These are phyloP conservation scores for Plasmodium sp. DNA, from an alignment of 169 alveolate genomes.

Conservation along the genomic window DNA sequence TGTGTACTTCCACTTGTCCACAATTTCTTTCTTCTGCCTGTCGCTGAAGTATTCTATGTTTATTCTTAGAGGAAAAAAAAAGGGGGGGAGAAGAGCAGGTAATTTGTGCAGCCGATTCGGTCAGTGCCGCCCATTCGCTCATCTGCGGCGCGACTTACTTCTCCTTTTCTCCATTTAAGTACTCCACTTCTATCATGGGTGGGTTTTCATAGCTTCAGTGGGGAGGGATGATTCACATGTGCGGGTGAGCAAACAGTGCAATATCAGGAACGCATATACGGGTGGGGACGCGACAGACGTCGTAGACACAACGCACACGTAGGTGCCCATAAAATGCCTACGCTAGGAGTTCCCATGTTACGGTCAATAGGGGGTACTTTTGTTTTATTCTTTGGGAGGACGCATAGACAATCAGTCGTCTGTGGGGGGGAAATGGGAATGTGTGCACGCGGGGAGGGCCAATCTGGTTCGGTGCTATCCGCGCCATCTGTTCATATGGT, in stretches of 20 bases:
- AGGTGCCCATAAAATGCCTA: constrained; percentile 1
- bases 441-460: not conserved
- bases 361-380: constrained; percentile 80
- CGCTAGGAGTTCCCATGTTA: constrained; percentile 86
- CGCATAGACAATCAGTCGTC: constrained; percentile 81
- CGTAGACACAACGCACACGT: not conserved
- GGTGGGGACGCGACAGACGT: not conserved
- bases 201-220: constrained; percentile 61
- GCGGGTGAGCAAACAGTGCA: not conserved
- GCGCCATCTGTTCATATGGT: not conserved
- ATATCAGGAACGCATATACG: not conserved
- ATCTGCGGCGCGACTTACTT: not conserved
- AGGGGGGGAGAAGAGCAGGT: not conserved
- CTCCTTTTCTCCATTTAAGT: constrained; percentile 36
- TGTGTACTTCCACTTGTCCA: constrained; percentile 63
- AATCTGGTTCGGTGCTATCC: not conserved
- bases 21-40: constrained; percentile 32
- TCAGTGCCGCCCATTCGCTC: no score
- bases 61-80: constrained; percentile 9
- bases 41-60: constrained; percentile 71
- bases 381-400: constrained; percentile 83
- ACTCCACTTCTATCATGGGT: constrained; percentile 69
- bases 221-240: not conserved
- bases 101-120: not conserved
- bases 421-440: not conserved